Conservation (phyloP, 1,284 basidiomycete species). For the Leccinum brunneo-olivaceum region DNA sequence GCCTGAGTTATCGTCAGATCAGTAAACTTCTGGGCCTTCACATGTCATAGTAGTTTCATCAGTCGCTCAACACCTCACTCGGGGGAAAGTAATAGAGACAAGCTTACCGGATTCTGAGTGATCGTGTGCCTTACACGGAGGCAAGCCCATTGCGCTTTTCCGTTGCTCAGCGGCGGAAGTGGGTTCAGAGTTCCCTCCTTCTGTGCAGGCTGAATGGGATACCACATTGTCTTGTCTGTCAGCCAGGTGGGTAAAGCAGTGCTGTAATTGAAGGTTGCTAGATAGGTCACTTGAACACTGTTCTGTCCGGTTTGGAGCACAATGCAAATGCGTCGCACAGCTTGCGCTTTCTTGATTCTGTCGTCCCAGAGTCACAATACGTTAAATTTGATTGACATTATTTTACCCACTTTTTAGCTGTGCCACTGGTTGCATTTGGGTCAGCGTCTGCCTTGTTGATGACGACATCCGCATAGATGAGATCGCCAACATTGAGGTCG, state of each 20-base stretch:
- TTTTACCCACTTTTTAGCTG: background rate
- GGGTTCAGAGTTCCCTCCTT: background rate
- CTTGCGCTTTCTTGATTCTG: background rate
- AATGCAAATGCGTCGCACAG: background rate
- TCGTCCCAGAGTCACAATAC: background rate
- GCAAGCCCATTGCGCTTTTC: background rate
- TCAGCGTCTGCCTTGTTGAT: background rate
- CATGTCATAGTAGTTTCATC: too few species aligned
- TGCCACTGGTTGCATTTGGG: background rate
- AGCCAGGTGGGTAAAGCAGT: background rate
- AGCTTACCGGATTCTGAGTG: background rate
- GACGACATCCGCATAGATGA: background rate
- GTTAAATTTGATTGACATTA: too few species aligned
- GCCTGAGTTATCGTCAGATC: too few species aligned
- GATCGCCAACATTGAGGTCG: background rate
- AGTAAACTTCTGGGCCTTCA: too few species aligned
- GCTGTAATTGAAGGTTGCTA: slow-evolving; percentile 2
- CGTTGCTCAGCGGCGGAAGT: background rate
- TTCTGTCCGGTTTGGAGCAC: background rate
- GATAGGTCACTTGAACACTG: background rate
- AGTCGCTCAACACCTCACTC: too few species aligned
- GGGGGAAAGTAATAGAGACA: too few species aligned
- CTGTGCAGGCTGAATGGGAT: background rate
- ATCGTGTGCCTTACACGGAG: background rate
- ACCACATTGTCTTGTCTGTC: background rate